These are phyloP conservation scores for Diaporthe capsici DNA, from an alignment of 2,329 filamentous ascomycete genomes.

Conservation along the genomic window DNA sequence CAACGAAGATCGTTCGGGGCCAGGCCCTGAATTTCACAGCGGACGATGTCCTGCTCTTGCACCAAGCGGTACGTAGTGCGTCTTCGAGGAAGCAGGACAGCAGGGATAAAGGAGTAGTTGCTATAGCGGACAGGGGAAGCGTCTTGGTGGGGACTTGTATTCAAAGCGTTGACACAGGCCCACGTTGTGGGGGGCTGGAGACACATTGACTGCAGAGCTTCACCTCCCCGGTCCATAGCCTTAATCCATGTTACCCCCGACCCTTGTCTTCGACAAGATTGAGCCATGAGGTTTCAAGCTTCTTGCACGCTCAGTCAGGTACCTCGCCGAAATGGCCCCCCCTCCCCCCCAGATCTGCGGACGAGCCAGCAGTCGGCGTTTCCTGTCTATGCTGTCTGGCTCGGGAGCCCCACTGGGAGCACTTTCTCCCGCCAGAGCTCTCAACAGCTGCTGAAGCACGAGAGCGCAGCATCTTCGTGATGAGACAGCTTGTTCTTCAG, in stretches of 20 bases:
- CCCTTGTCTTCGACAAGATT: conserved; percentile 32
- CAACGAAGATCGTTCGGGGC: conserved; percentile 35
- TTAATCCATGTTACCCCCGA: conserved; percentile 34
- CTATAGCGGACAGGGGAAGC: conserved; percentile 34
- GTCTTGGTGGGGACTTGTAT: conserved; percentile 30
- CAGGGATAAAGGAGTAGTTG: conserved; percentile 32
- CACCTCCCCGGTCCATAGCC: conserved; percentile 34
- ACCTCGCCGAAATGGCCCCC: conserved; percentile 26
- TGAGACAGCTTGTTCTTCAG: conserved; percentile 8
- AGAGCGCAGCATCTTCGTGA: not conserved
- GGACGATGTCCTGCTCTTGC: conserved; percentile 33
- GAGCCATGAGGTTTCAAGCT: conserved; percentile 35
- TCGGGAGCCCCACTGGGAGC: conserved; percentile 11
- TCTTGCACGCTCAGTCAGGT: conserved; percentile 4
- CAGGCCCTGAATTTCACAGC: conserved; percentile 34
- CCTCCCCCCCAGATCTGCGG: conserved; percentile 12
- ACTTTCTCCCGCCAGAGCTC: conserved; percentile 26
- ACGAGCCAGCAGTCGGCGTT: conserved; percentile 23
- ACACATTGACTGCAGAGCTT: conserved; percentile 30
- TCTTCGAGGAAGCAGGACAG: conserved; percentile 31
- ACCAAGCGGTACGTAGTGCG: conserved; percentile 37
- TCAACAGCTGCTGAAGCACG: conserved; percentile 2
- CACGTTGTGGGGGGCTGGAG: conserved; percentile 38
- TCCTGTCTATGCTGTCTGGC: conserved; percentile 17
- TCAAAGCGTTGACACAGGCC: conserved; percentile 34